Conservation (phyloP, 257 asterid genomes). For the Cinchona pubescens region DNA sequence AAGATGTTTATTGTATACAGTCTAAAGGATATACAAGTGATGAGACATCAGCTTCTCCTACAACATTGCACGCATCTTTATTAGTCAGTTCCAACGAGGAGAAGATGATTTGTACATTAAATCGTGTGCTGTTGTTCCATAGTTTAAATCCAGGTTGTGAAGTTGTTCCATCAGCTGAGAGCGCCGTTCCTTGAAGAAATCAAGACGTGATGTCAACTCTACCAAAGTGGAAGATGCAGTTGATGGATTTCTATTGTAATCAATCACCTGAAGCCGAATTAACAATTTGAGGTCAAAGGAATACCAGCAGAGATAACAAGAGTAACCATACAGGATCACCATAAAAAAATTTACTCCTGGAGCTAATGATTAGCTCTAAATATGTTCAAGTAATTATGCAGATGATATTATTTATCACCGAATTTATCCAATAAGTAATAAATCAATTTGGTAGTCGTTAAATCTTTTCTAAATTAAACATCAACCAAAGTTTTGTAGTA, state of each 20-base stretch:
- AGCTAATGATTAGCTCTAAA: neutral
- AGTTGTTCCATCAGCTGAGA: conserved; percentile 99
- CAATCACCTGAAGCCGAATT: conserved; percentile 40
- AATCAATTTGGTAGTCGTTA: neutral
- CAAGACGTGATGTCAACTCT: conserved; percentile 84
- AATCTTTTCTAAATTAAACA: neutral
- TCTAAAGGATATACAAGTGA: conserved; percentile 45
- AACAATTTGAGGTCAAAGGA: conserved; percentile 4
- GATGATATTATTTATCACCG: neutral
- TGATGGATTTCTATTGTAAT: conserved; percentile 53
- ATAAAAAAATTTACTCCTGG: neutral
- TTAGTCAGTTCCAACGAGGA: conserved; percentile 74
- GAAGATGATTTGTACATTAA: conserved; percentile 65
- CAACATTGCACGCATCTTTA: conserved; percentile 12
- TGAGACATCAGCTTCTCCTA: conserved; percentile 7
- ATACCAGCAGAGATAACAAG: neutral
- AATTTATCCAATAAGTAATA: neutral
- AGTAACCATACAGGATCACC: neutral
- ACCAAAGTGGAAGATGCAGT: conserved; percentile 73
- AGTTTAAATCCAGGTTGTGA: conserved; percentile 69
- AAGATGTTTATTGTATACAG: neutral
- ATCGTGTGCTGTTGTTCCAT: conserved; percentile 61
- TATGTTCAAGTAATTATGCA: neutral
- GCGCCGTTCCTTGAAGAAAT: conserved; percentile 90
- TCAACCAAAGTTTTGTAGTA: neutral